Percentiles rank a stretch among this genome's conserved stretches.
Conservation (phyloP, 805 yeast genomes). For the Candida anglica region DNA sequence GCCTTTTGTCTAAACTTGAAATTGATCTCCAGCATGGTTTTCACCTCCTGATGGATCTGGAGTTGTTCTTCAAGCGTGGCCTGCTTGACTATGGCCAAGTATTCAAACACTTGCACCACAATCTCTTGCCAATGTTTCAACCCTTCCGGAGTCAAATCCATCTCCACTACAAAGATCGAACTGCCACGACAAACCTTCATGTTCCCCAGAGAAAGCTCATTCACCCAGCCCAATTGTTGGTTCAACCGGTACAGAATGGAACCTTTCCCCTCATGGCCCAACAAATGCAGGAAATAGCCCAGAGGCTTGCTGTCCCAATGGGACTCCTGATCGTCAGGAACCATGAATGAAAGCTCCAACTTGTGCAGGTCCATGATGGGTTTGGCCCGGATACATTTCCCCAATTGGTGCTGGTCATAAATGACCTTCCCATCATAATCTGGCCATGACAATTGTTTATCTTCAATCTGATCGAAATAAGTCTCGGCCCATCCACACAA, state of each 20-base stretch:
- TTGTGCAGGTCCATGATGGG: slow-evolving; percentile 80
- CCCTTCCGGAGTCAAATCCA: slow-evolving; percentile 77
- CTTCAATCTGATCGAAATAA: slow-evolving; percentile 60
- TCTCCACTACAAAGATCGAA: slow-evolving; percentile 62
- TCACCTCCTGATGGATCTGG: slow-evolving; percentile 71
- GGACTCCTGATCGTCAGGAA: slow-evolving; percentile 67
- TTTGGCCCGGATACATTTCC: slow-evolving; percentile 57
- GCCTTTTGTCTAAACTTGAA: slow-evolving; percentile 81
- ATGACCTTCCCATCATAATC: slow-evolving; percentile 45
- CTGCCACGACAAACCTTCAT: slow-evolving; percentile 62
- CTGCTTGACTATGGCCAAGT: slow-evolving; percentile 54
- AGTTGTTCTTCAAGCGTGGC: slow-evolving; percentile 52
- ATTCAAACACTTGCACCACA: slow-evolving; percentile 61
- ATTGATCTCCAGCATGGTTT: slow-evolving; percentile 59
- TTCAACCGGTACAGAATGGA: slow-evolving; percentile 72
- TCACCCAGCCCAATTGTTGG: slow-evolving; percentile 68
- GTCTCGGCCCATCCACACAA: slow-evolving; percentile 68
- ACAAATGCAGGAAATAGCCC: slow-evolving; percentile 69
- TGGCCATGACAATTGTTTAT: slow-evolving; percentile 43
- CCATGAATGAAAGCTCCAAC: slow-evolving; percentile 62
- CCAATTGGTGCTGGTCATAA: slow-evolving; percentile 44
- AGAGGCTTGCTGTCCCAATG: slow-evolving; percentile 67
- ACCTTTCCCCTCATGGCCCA: slow-evolving; percentile 93
- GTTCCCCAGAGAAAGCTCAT: slow-evolving; percentile 70
- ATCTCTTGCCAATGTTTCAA: slow-evolving; percentile 59